A percentile compares a stretch with the other conserved stretches of the same genome.
These are phyloP conservation scores for Phytophthora sp. DNA, from an alignment of 352 stramenopile species.

Conservation along the genomic window DNA sequence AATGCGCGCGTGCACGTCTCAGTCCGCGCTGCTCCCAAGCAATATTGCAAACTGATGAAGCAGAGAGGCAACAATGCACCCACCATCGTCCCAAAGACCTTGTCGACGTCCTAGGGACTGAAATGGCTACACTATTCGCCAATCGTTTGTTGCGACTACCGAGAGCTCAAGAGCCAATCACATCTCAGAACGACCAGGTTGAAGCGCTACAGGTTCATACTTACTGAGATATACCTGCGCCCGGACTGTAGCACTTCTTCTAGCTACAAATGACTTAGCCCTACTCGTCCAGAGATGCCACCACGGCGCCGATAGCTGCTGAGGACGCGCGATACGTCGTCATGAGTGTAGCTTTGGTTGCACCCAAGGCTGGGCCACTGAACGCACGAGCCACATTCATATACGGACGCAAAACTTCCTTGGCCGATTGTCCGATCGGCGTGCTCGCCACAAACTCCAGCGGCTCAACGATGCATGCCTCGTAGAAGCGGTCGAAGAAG, in stretches of 20 bases:
- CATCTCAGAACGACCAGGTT: no score
- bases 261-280: slow-evolving; percentile 1
- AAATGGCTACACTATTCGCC: slow-evolving; percentile 26
- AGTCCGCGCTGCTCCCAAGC: background rate
- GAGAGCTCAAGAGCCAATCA: no score
- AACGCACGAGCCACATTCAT: slow-evolving; percentile 74
- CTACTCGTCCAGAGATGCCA: slow-evolving; percentile 67
- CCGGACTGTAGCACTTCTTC: background rate
- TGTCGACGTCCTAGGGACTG: slow-evolving; percentile 23
- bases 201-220: slow-evolving; percentile 28
- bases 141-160: slow-evolving; percentile 4
- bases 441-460: slow-evolving; percentile 76
- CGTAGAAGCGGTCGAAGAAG: slow-evolving; percentile 73
- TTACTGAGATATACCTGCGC: slow-evolving; percentile 4
- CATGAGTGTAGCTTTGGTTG: slow-evolving; percentile 66
- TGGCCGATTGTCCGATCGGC: slow-evolving; percentile 61
- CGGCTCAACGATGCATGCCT: slow-evolving; percentile 67
- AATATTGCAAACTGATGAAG: slow-evolving; percentile 9
- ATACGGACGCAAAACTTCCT: slow-evolving; percentile 66
- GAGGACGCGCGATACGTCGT: slow-evolving; percentile 76
- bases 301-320: slow-evolving; percentile 71
- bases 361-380: slow-evolving; percentile 70
- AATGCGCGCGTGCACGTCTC: background rate
- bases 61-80: background rate
- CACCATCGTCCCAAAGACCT: slow-evolving; percentile 23